Conservation (phyloP, 2,329 filamentous ascomycete genomes). For the Aspergillus awamori region DNA sequence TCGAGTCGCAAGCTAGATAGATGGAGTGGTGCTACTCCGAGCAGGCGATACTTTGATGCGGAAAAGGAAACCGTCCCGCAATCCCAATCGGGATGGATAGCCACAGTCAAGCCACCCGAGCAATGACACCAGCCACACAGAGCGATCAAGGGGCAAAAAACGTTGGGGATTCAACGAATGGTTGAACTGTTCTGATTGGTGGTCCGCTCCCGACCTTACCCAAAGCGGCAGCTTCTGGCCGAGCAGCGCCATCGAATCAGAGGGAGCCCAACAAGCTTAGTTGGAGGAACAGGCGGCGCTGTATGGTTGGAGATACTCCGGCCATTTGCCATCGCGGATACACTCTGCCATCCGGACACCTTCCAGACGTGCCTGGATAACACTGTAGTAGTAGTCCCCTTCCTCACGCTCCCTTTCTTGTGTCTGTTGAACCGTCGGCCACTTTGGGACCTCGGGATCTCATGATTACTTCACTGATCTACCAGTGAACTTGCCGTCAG, state of each 20-base stretch:
- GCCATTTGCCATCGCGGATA: not conserved
- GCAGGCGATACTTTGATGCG: not conserved
- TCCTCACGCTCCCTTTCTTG: not conserved
- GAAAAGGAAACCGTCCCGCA: slow-evolving; percentile 1
- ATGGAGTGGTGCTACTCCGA: not conserved
- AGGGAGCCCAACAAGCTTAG: slow-evolving; percentile 23
- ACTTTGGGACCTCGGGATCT: slow-evolving; percentile 32
- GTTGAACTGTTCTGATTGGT: slow-evolving; percentile 13
- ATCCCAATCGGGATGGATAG: not conserved
- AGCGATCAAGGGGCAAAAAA: slow-evolving; percentile 26
- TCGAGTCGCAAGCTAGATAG: not conserved
- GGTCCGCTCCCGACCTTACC: slow-evolving; percentile 6
- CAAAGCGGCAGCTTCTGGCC: slow-evolving; percentile 13
- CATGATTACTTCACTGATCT: slow-evolving; percentile 23
- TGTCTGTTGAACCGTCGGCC: slow-evolving; percentile 8
- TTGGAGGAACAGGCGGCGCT: not conserved
- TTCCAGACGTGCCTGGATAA: not conserved
- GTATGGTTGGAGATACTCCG: slow-evolving; percentile 15
- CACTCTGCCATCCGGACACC: not conserved
- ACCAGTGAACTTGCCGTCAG: slow-evolving; percentile 14
- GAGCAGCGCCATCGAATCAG: slow-evolving; percentile 18
- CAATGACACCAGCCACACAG: slow-evolving; percentile 3
- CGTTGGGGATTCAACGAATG: slow-evolving; percentile 39
- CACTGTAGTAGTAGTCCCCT: not conserved
- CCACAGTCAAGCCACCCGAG: slow-evolving; percentile 8